Evolutionary conservation across 139 green algal genomes (phyloP).

Genomic region (Coccomyxa sp.): DNA sequence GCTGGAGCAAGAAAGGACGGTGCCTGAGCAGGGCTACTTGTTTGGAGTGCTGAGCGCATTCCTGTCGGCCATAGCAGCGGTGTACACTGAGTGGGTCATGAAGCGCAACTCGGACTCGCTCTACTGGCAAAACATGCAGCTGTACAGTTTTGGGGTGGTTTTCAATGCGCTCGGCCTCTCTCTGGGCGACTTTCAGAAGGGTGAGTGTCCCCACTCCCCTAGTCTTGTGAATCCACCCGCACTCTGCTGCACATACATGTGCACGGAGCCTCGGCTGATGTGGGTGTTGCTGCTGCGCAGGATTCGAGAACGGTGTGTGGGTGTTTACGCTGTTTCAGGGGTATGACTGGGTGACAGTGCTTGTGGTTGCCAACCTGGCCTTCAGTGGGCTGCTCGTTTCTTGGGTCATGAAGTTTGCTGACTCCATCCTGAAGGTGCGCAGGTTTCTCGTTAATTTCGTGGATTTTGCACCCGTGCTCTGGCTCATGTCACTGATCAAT

Average conservation of each 20-base stretch:
- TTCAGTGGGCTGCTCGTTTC: slow-evolving; percentile 47
- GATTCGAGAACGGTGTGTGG: slow-evolving; percentile 7
- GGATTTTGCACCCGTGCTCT: background rate
- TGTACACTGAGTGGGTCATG: slow-evolving; percentile 69
- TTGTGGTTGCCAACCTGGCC: slow-evolving; percentile 58
- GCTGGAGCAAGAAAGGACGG: background rate
- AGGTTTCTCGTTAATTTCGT: too few species aligned
- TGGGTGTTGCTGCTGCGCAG: background rate
- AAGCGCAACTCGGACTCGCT: slow-evolving; percentile 58
- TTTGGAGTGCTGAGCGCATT: slow-evolving; percentile 34
- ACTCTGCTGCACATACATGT: too few species aligned
- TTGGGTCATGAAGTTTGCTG: slow-evolving; percentile 74
- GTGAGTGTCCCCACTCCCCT: background rate
- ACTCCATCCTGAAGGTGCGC: slow-evolving; percentile 58
- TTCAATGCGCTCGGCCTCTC: slow-evolving; percentile 46
- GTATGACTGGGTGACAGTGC: slow-evolving; percentile 43
- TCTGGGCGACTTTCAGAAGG: background rate
- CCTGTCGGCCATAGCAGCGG: slow-evolving; percentile 44
- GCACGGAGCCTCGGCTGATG: too few species aligned
- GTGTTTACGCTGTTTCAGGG: slow-evolving; percentile 23
- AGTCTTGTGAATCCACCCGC: background rate
- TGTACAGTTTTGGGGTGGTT: slow-evolving; percentile 51
- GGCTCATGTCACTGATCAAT: background rate
- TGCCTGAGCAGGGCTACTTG: slow-evolving; percentile 22
- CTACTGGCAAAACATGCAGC: slow-evolving; percentile 63